phyloP scores from a whole-genome alignment of 352 stramenopile genomes.

The Phytophthora aleatoria region DNA sequence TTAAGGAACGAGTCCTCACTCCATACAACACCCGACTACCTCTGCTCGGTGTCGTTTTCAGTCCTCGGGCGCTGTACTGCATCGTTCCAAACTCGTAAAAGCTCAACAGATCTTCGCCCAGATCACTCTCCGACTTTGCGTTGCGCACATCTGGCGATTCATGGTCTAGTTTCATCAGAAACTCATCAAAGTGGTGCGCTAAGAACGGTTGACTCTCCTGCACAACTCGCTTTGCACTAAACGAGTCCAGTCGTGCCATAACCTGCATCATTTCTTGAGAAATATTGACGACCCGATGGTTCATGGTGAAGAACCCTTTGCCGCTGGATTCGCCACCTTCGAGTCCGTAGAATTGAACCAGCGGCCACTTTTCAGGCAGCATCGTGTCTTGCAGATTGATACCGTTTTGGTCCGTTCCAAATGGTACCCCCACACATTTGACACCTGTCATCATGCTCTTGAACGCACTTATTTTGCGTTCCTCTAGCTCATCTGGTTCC shows the following conservation, averaged over 20 bases:
- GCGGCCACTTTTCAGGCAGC: conserved; percentile 74
- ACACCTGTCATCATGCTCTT: conserved; percentile 59
- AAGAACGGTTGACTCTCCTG: conserved; percentile 62
- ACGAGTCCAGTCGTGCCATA: conserved; percentile 58
- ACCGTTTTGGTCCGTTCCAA: conserved; percentile 38
- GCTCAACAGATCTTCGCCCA: conserved; percentile 71
- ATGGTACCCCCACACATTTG: conserved; percentile 61
- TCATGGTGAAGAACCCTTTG: conserved; percentile 82
- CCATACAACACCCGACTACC: conserved; percentile 72
- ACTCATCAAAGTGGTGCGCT: conserved; percentile 63
- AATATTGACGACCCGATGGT: conserved; percentile 67
- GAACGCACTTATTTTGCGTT: conserved; percentile 70
- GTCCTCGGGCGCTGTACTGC: conserved; percentile 51
- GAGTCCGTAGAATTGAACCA: conserved; percentile 73
- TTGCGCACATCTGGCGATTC: conserved; percentile 48
- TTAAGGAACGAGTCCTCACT: conserved; percentile 40
- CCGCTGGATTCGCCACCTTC: conserved; percentile 38
- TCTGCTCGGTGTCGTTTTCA: conserved; percentile 33
- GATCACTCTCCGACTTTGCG: conserved; percentile 53
- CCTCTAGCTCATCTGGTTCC: conserved; percentile 70
- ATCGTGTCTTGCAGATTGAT: conserved; percentile 54
- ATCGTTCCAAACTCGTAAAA: conserved; percentile 86
- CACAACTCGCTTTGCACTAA: conserved; percentile 56
- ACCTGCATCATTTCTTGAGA: conserved; percentile 38
- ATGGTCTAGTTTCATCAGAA: conserved; percentile 73